Evolutionary conservation across 345 rosid genomes (phyloP).

Genomic region (Cochlearia excelsa): DNA sequence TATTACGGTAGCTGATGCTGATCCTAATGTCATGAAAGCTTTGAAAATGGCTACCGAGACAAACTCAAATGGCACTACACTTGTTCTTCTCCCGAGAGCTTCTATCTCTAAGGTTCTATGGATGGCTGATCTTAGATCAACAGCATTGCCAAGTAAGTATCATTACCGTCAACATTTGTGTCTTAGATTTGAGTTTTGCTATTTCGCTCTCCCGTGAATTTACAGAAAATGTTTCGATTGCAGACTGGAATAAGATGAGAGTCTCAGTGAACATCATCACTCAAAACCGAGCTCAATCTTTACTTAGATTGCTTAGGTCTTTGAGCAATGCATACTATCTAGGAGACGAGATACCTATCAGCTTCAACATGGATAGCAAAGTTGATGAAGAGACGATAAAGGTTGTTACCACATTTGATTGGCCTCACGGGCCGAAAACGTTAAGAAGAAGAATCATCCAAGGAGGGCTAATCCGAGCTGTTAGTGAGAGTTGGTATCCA

Average conservation of each 20-base stretch:
- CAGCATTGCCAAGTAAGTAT: constrained; percentile 88
- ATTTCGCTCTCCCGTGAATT: constrained; percentile 12
- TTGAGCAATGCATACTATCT: constrained; percentile 72
- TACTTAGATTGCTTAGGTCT: constrained; percentile 72
- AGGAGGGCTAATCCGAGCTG: constrained; percentile 97
- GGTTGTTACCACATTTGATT: constrained; percentile 63
- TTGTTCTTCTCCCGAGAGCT: constrained; percentile 68
- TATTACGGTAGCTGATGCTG: constrained; percentile 71
- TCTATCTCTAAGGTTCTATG: constrained; percentile 81
- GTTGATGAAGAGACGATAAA: constrained; percentile 84
- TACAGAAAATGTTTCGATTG: constrained; percentile 15
- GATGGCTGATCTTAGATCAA: constrained; percentile 96
- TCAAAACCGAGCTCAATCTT: constrained; percentile 69
- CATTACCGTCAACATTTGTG: constrained; percentile 7
- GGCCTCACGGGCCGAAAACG: constrained; percentile 94
- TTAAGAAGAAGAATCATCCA: constrained; percentile 93
- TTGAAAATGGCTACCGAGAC: constrained; percentile 81
- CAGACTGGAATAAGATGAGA: constrained; percentile 97
- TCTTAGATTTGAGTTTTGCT: background rate
- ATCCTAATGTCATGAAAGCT: constrained; percentile 77
- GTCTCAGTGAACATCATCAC: constrained; percentile 87
- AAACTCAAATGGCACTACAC: constrained; percentile 44
- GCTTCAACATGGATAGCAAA: constrained; percentile 94
- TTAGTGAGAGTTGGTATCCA: constrained; percentile 99
- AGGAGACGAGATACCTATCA: constrained; percentile 78